These are phyloP conservation scores for Leccinum olivaceopallidum DNA, from an alignment of 768 basidiomycete species.

Conservation along the genomic window DNA sequence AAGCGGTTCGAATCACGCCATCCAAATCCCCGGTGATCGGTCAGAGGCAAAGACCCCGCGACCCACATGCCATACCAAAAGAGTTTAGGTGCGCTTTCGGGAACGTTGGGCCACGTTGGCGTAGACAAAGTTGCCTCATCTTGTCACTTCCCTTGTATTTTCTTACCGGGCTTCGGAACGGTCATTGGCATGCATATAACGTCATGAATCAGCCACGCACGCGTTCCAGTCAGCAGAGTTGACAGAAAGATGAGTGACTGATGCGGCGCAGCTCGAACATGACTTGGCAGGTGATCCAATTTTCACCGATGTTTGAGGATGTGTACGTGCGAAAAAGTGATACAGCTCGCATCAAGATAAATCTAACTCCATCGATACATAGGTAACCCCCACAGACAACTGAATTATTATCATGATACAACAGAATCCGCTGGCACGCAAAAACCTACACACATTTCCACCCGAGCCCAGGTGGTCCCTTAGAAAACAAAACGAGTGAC, in stretches of 20 bases:
- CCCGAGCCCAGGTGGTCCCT: constrained; percentile 13
- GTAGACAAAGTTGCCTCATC: neutral
- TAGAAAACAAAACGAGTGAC: constrained; percentile 11
- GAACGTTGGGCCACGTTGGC: neutral
- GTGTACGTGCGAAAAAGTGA: constrained; percentile 1
- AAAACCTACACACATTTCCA: constrained; percentile 12
- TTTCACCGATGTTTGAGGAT: constrained; percentile 7
- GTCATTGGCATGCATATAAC: neutral
- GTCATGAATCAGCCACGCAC: neutral
- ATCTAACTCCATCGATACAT: constrained; percentile 1
- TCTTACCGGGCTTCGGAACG: neutral
- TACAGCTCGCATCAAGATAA: neutral
- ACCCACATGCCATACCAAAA: neutral
- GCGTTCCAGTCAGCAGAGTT: neutral
- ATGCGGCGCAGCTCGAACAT: neutral
- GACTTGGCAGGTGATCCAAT: neutral
- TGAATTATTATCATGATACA: constrained; percentile 16
- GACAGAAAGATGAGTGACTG: neutral
- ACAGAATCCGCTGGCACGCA: constrained; percentile 5
- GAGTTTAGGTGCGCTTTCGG: neutral
- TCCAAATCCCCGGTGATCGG: neutral
- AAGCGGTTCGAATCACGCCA: neutral
- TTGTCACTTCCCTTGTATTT: neutral
- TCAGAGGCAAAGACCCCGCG: neutral
- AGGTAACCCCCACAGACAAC: neutral